A percentile compares a stretch with the other conserved stretches of the same genome.
Evolutionary conservation across 2,329 filamentous ascomycete species (phyloP).

Genomic region (Tolypocladium ophioglossoides): DNA sequence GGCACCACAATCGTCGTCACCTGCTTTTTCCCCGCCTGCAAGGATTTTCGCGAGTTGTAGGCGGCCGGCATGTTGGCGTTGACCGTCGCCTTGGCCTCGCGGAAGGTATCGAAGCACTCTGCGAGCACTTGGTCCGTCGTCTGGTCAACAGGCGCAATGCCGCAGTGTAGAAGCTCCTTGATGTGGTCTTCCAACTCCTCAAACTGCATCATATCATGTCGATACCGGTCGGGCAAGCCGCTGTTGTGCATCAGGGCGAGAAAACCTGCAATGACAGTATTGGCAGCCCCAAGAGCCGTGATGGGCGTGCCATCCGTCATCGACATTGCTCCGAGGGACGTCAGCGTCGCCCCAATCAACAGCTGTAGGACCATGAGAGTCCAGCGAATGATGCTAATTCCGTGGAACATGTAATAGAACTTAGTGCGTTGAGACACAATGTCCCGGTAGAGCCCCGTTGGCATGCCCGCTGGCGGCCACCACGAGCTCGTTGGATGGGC

Average conservation of each 20-base stretch:
- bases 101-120: conserved; percentile 34
- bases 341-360: conserved; percentile 36
- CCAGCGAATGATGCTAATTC: conserved; percentile 32
- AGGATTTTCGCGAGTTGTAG: conserved; percentile 19
- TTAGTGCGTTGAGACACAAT: conserved; percentile 32
- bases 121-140: conserved; percentile 35
- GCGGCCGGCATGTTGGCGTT: conserved; percentile 34
- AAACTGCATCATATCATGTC: conserved; percentile 38
- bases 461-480: conserved; percentile 37
- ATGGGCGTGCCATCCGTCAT: conserved; percentile 27
- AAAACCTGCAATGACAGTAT: conserved; percentile 38
- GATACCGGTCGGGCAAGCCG: conserved; percentile 40
- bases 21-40: conserved; percentile 5
- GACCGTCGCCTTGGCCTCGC: conserved; percentile 35
- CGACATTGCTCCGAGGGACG: conserved; percentile 36
- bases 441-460: conserved; percentile 37
- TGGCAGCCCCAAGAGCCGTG: conserved; percentile 37
- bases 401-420: conserved; percentile 32
- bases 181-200: conserved; percentile 38
- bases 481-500: conserved; percentile 29
- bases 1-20: not conserved
- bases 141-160: conserved; percentile 30
- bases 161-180: conserved; percentile 37
- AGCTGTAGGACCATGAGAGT: conserved; percentile 37
- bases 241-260: conserved; percentile 43